These are phyloP conservation scores for Dendrobium catenatum DNA, from an alignment of 106 monocot species.

Conservation along the genomic window DNA sequence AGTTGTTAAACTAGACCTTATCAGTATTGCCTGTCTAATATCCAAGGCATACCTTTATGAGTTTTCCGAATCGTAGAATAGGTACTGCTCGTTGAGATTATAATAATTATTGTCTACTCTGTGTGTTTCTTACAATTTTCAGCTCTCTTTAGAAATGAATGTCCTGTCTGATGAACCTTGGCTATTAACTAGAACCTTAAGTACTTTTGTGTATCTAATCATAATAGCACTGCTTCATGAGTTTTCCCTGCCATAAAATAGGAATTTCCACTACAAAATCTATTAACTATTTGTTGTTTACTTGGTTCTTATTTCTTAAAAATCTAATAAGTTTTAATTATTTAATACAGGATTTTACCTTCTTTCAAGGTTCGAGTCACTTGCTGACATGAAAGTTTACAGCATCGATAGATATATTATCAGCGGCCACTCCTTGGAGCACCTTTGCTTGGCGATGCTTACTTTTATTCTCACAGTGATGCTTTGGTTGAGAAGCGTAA, in stretches of 20 bases:
- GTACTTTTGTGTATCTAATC: not conserved
- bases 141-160: not conserved
- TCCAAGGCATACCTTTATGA: no score
- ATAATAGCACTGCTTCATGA: not conserved
- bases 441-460: constrained; percentile 58
- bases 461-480: constrained; percentile 65
- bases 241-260: not conserved
- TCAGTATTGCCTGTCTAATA: no score
- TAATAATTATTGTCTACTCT: not conserved
- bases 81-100: no score
- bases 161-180: no score
- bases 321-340: not conserved
- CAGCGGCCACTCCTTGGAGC: constrained; percentile 92
- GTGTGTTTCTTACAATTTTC: not conserved
- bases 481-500: constrained; percentile 81
- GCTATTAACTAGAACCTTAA: no score
- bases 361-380: constrained; percentile 73
- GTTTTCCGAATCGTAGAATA: no score
- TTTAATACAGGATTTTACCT: constrained; percentile 58
- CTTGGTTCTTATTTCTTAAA: not conserved
- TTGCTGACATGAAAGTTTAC: constrained; percentile 81
- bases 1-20: no score
- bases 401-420: constrained; percentile 54
- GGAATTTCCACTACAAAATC: not conserved
- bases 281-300: not conserved